Base-by-base conservation (phyloP, 805 yeast genomes). In the Wickerhamomyces queroliae region DNA sequence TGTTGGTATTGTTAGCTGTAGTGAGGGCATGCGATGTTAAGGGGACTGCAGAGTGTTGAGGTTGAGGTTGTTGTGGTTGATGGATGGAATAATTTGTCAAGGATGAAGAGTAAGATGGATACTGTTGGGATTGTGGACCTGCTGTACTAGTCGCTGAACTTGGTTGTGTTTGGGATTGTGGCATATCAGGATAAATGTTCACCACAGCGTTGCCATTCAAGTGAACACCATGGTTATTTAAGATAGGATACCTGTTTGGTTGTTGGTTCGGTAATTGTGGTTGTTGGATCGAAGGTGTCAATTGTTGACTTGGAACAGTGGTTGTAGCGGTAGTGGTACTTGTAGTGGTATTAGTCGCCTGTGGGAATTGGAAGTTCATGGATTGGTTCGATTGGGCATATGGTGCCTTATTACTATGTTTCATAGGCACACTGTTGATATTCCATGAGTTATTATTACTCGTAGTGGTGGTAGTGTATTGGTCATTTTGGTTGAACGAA, bases 271-370 rank as follows among this genome's bases (percentile, higher is more conserved):
- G 22, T 9, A 35, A 25, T 16, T 33, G 48, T n/a, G 41, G 37
- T 33, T 38, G 41, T 26, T 38, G 47, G 6, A 41, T 45, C 20
- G 38, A 39, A 19, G 36, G 40, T 16, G 40, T n/a, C 8, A 26
- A 43, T 19, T 25, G 37, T 26, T 21, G 41, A 5, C 20, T 35
- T 26, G 39, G n/a, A n/a, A n/a, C n/a, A n/a, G 47, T 8, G 28
- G 36, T 18, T 41, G 37, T 9, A 15, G 29, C n/a, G 30, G 40
- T 8, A 21, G 39, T 4, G 35, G 39, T 13, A 23, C 22, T 20
- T 33, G 34, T 19, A 33, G 39, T 33, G 16, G 37, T n/a, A 29
- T 25, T 7, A 11, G 17, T 17, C 23, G 27, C 33, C 15, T 18
- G 37, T 3, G 20, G 22, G 9, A 33, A 40, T 15, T 36, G 37